A percentile compares a stretch with the other conserved stretches of the same genome.
These are phyloP conservation scores for Rhizopogon sp. DNA, from an alignment of 768 basidiomycete genomes.

Conservation along the genomic window DNA sequence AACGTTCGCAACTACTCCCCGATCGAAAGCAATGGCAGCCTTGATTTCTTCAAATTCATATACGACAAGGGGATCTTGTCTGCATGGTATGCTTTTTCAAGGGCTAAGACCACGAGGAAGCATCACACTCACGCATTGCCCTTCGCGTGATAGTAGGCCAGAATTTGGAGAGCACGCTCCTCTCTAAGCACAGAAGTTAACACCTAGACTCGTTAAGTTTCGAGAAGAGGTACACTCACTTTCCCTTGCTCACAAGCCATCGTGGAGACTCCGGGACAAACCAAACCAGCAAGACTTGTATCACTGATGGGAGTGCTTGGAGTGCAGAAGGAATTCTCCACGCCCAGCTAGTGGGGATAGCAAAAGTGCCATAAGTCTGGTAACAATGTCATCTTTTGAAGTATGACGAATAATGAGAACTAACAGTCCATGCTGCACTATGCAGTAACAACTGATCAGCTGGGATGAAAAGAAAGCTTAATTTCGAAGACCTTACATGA, in stretches of 20 bases:
- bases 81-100: not conserved
- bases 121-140: constrained; percentile 31
- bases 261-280: constrained; percentile 35
- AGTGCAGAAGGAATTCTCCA: constrained; percentile 15
- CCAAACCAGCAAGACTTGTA: constrained; percentile 11
- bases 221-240: constrained; percentile 11
- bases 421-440: constrained; percentile 61
- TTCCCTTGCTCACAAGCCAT: constrained; percentile 32
- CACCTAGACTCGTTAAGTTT: not conserved
- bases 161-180: constrained; percentile 26
- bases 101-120: not conserved
- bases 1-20: constrained; percentile 33
- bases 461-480: not conserved
- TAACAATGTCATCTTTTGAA: not conserved
- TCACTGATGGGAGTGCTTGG: constrained; percentile 7
- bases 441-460: not conserved
- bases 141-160: constrained; percentile 38
- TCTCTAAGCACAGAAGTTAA: constrained; percentile 15
- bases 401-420: not conserved
- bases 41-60: constrained; percentile 66
- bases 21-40: constrained; percentile 44
- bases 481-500: constrained; percentile 20
- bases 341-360: constrained; percentile 9
- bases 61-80: constrained; percentile 49
- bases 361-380: constrained; percentile 15